phyloP scores from a whole-genome alignment of 345 rosid species.

The Brassica cretica region DNA sequence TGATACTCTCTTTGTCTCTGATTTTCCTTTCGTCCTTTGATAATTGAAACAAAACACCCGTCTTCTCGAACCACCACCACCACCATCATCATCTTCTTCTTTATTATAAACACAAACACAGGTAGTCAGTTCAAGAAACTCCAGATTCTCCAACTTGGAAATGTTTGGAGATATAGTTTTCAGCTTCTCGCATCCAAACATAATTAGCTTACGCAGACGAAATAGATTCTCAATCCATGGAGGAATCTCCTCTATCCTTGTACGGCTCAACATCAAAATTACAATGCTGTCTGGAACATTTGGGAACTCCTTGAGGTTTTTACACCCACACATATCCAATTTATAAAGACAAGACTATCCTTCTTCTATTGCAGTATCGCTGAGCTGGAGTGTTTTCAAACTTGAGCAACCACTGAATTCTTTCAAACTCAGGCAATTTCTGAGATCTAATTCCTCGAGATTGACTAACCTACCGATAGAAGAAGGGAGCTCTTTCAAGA shows the following conservation, averaged over 20 bases:
- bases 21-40: background rate
- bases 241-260: slow-evolving; percentile 9
- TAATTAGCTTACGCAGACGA: background rate
- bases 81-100: background rate
- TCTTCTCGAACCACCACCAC: background rate
- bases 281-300: slow-evolving; percentile 11
- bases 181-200: background rate
- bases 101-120: background rate
- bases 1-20: background rate
- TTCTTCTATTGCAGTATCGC: slow-evolving; percentile 8
- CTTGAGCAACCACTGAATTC: slow-evolving; percentile 12
- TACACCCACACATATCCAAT: slow-evolving; percentile 10
- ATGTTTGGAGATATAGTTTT: slow-evolving; percentile 10
- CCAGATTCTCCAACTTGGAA: slow-evolving; percentile 20
- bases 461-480: background rate
- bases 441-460: slow-evolving; percentile 4
- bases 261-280: background rate
- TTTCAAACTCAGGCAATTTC: background rate
- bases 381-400: background rate
- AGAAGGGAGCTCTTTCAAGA: slow-evolving; percentile 1
- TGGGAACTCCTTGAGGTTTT: slow-evolving; percentile 26
- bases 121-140: background rate
- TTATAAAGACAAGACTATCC: background rate
- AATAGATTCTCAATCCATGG: background rate
- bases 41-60: background rate